Conservation (phyloP, 1,139 yeast genomes). For the Blastobotrys ciferrii region DNA sequence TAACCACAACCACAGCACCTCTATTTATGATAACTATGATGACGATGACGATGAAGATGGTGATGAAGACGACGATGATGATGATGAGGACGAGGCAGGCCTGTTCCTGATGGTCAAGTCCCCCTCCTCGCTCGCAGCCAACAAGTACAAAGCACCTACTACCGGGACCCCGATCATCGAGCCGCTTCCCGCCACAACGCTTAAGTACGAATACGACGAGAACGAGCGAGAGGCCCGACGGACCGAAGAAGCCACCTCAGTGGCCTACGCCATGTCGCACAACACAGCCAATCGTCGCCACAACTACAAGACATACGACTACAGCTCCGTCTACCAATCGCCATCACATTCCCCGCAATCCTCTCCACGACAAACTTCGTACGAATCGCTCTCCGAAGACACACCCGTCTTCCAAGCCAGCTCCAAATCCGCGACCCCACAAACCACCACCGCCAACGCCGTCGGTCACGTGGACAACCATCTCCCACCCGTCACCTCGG, state of each 20-base stretch:
- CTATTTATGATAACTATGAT: constrained; percentile 6
- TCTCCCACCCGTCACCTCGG: constrained; percentile 17
- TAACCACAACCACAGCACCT: constrained; percentile 7
- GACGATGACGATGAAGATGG: constrained; percentile 36
- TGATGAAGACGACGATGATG: constrained; percentile 44
- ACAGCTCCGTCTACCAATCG: constrained; percentile 66
- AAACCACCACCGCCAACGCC: constrained; percentile 24
- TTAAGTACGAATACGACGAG: constrained; percentile 76
- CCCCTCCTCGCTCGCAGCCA: constrained; percentile 37
- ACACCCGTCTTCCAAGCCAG: constrained; percentile 5
- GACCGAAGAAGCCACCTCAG: constrained; percentile 35
- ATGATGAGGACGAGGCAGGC: constrained; percentile 67
- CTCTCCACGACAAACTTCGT: constrained; percentile 23
- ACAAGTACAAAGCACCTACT: constrained; percentile 20
- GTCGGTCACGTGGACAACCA: constrained; percentile 25
- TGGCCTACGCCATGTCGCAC: constrained; percentile 60
- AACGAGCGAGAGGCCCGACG: constrained; percentile 60
- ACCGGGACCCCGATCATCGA: constrained; percentile 51
- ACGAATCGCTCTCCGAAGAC: constrained; percentile 14
- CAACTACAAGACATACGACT: constrained; percentile 73
- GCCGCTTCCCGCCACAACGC: constrained; percentile 73
- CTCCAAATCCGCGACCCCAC: constrained; percentile 10
- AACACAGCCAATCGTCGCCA: constrained; percentile 75
- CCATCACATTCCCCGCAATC: constrained; percentile 29
- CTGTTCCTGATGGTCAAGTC: constrained; percentile 55